A percentile compares a stretch with the other conserved stretches of the same genome.
Conservation (phyloP, 768 basidiomycete genomes). For the Macrolepiota fuliginosa region DNA sequence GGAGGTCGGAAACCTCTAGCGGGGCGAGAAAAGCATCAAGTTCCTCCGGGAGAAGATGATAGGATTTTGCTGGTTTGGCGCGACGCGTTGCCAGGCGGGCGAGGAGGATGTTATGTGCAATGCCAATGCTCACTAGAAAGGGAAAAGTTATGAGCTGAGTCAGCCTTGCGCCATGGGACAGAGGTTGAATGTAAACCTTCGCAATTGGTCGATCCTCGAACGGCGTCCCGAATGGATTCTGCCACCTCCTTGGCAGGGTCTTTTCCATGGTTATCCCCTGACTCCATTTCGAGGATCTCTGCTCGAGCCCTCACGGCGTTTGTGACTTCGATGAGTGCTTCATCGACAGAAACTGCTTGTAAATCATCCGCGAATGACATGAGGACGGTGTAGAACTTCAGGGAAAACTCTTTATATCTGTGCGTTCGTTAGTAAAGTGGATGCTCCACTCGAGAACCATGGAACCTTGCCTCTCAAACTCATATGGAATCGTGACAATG, state of each 20-base stretch:
- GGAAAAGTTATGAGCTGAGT: neutral
- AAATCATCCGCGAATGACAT: conserved; percentile 89
- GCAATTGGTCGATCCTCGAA: conserved; percentile 78
- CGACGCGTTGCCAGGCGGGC: conserved; percentile 87
- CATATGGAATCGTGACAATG: conserved; percentile 83
- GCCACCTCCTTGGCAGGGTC: conserved; percentile 80
- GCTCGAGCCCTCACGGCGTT: conserved; percentile 40
- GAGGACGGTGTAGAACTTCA: conserved; percentile 90
- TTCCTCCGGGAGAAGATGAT: conserved; percentile 61
- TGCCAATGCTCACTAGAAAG: conserved; percentile 81
- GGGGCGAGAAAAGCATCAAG: conserved; percentile 57
- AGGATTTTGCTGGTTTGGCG: conserved; percentile 90
- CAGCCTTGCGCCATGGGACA: neutral
- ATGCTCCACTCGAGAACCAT: neutral
- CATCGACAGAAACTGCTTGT: conserved; percentile 95
- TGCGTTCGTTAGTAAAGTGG: neutral
- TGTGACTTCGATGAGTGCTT: conserved; percentile 90
- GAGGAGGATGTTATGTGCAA: conserved; percentile 88
- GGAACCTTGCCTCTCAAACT: conserved; percentile 72
- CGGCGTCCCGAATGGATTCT: conserved; percentile 73
- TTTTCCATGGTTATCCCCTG: conserved; percentile 19
- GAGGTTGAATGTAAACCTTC: conserved; percentile 51
- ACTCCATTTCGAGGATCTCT: conserved; percentile 1
- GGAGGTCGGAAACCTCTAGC: conserved; percentile 76
- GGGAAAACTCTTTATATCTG: conserved; percentile 82